Evolutionary conservation across 345 rosid genomes (phyloP).

Genomic region (Eucalyptus cladocalyx): DNA sequence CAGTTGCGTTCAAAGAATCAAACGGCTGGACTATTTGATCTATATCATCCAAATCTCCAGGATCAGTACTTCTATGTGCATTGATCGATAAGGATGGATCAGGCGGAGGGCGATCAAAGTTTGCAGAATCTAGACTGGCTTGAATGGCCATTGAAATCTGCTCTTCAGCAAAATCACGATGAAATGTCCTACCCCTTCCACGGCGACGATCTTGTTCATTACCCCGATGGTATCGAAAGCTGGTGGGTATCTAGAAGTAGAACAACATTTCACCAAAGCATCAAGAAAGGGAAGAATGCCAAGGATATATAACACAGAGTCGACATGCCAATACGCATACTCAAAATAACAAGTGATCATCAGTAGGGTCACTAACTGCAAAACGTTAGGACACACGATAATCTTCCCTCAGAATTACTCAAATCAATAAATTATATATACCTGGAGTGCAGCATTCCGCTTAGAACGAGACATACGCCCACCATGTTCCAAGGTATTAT

Average conservation of each 20-base stretch:
- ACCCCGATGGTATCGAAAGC: slow-evolving; percentile 58
- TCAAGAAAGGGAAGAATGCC: neutral
- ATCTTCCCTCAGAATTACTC: neutral
- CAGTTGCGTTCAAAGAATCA: slow-evolving; percentile 33
- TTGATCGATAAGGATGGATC: slow-evolving; percentile 31
- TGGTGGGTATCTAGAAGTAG: slow-evolving; percentile 66
- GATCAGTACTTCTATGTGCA: slow-evolving; percentile 22
- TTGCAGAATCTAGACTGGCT: slow-evolving; percentile 39
- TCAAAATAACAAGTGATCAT: neutral
- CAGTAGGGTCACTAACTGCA: neutral
- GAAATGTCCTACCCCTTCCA: slow-evolving; percentile 62
- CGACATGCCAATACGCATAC: neutral
- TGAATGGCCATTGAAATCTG: slow-evolving; percentile 46
- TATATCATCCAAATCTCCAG: slow-evolving; percentile 21
- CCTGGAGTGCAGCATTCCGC: slow-evolving; percentile 97
- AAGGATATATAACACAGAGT: neutral
- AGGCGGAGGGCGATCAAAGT: slow-evolving; percentile 9
- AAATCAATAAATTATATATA: neutral
- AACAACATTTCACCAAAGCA: neutral
- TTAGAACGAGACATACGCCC: slow-evolving; percentile 92
- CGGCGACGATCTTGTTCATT: slow-evolving; percentile 60
- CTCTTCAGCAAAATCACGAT: slow-evolving; percentile 55
- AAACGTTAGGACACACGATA: neutral
- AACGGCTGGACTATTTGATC: slow-evolving; percentile 56
- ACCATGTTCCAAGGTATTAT: slow-evolving; percentile 84